Base-by-base conservation (phyloP, 2,329 filamentous ascomycete genomes). In the Lachnellula hyalina region DNA sequence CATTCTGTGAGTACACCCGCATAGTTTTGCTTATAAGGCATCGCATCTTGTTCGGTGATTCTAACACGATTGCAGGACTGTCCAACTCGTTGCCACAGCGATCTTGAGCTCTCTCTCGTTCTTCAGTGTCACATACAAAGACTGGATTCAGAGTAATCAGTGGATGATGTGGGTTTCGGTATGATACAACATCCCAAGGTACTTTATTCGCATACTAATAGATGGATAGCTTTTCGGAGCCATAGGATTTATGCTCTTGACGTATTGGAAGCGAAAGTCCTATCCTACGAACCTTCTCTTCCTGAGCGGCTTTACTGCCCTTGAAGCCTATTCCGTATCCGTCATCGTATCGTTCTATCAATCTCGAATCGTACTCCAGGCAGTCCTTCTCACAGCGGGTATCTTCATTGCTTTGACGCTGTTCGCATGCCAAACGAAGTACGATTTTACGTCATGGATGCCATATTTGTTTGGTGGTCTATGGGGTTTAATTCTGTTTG, bases 371-470 rank as follows among this genome's bases (percentile, higher is more conserved):
- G 94, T 99, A 21, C 80, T 99, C 47, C 87, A 96, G 73, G 94
- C 94, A 15, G 86, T 96, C 35, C 74, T 96, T 61, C 84, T 99
- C 55, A 99, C 94, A 50, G 87, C 85, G 15, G 88, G 86, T 50
- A 89, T 92, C 68, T 92, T 93, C 68, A 77, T 90, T 65, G 84
- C 89, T 67, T 81, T 91, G 50, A 90, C 87, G 1, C 73, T 92
- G 45, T 97, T 99, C 71, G 94, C 94, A 49, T 96, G 92, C 82
- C 94, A 99, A 77, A 89, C 89, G 61, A 96, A 95, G 72, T 99
- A 99, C 70, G 94, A 99, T 77, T 99, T 99, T 71, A 97, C 93
- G 1, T 87, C 84, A 61, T 99, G 94, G 93, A 89, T 93, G 78
- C 93, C 94, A 17, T 97, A 96, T 71, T 83, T 97, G 3, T 95